Evolutionary conservation across 2,329 filamentous ascomycete species (phyloP), one percentile per base, ranked within the genome.

Genomic region (Bertia moriformis): DNA sequence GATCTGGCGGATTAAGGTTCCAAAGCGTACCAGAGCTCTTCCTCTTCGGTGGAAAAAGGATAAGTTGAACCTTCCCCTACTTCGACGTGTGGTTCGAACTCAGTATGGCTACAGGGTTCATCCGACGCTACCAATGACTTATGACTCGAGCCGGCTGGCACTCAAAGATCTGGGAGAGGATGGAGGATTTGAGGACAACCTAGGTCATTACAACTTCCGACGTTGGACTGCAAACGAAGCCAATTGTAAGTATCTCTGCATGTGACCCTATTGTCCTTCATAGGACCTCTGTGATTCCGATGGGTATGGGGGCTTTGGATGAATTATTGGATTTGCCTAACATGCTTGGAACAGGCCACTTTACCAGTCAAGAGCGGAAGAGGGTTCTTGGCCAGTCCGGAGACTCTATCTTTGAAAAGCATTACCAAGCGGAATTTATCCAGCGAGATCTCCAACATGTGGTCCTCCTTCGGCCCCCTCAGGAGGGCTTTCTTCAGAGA

Each of bases 351-450:
- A 37, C 18, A 51, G 46, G 40, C 33, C 48, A 49, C 42, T 53
- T 51, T 35, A 54, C 46, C 12, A 50, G 45, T 38, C 39, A 54
- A 43, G 48, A 54, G 40, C 44, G 42, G 43, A 36, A 52, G 29
- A 48, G 49, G 38, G 49, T 52, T 18, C 48, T 54, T 18, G 32
- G 46, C 7, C 38, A 54, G 42, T 53, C 45, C 2, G 43, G 48
- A 15, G 37, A 51, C 36, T 39, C 40, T 1, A 44, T 51, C 30
- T 51, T 53, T 41, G 39, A 54, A 47, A 53, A 42, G 33, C 37
- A 53, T 37, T 52, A 54, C 30, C 39, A 54, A 41, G 49, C 41
- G 38, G 24, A 53, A 29, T 54, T 51, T 38, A 50, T 53, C 39
- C 12, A 19, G 14, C 41, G 46, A 14, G 44, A 53, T 43, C 48